Conservation (phyloP, 2,329 filamentous ascomycete genomes). For the Nemania sp. region DNA sequence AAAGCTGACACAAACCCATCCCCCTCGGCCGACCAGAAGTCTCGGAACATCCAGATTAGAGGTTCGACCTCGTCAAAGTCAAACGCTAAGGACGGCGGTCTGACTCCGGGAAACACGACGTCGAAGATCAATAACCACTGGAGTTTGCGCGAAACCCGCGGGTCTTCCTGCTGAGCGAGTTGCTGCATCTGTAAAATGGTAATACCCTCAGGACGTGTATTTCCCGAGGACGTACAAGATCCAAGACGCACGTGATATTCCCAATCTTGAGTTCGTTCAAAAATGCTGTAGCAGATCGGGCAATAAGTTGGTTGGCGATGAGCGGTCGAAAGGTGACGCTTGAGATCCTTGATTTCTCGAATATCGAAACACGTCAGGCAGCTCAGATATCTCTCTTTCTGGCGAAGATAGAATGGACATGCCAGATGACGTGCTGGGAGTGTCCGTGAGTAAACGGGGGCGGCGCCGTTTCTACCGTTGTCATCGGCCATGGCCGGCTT, state of each 20-base stretch:
- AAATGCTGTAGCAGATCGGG: conserved; percentile 23
- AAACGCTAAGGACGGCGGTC: conserved; percentile 4
- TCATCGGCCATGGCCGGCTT: no score
- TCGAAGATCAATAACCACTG: conserved; percentile 32
- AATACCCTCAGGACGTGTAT: conserved; percentile 23
- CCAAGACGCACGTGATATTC: conserved; percentile 22
- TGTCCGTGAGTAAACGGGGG: no score
- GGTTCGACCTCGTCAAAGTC: conserved; percentile 11
- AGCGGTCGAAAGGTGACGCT: conserved; percentile 25
- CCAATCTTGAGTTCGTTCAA: conserved; percentile 16
- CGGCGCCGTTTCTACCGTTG: no score
- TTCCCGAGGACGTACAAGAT: conserved; percentile 11
- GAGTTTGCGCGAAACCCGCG: conserved; percentile 12
- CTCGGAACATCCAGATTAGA: conserved; percentile 20
- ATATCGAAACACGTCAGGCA: conserved; percentile 23
- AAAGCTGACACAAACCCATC: conserved; percentile 17
- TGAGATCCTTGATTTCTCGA: conserved; percentile 23
- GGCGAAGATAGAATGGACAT: no score
- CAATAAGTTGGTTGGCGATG: conserved; percentile 31
- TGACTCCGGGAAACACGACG: conserved; percentile 27
- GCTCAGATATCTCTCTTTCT: no score
- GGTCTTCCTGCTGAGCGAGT: conserved; percentile 15
- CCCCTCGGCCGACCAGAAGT: conserved; percentile 29
- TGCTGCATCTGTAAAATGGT: conserved; percentile 28
- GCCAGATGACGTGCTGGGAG: no score